Base-by-base conservation (phyloP, 257 asterid species). In the Rauvolfia tetraphylla region DNA sequence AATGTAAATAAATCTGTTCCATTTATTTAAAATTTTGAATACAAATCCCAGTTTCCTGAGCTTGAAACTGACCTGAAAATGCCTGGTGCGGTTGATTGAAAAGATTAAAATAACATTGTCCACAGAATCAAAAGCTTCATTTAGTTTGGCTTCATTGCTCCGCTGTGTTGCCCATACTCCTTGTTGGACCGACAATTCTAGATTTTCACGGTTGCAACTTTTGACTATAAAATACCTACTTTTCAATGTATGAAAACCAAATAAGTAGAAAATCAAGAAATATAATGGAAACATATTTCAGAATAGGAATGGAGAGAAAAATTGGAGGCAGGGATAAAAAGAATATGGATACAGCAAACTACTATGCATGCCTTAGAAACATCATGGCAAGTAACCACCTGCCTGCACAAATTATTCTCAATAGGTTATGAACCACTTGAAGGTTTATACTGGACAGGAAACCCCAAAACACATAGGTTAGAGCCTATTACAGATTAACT, bases 151-250 rank as follows among this genome's bases (percentile, higher is more conserved):
- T 77, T 95, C 99, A 81, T 95, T 95, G 93, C 97, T 92, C 83
- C 98, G 78, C 81, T 95, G 99, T 78, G 99, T 95, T 79, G 99
- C 99, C 99, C 99, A 92, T 70, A 92, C 95, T 82, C 99, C 99
- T 90, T 95, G 99, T 81, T 95, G 97, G 66, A 91, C 99, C 61
- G 98, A 95, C 78, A 95, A 89, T 75, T 92, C 98, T 86, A 95
- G 88, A 90, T 95, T 95, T 92, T 95, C 98, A n/a, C 89, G 88
- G 83, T 92, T 95, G 93, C 97, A 95, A 85, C 99, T 95, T 86
- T 95, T 95, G 84, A 95, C 98, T 75, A 95, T 95, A 81, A 95
- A 95, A 88, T 92, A 95, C 97, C 99, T 95, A 86, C 54, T 67
- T 34, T 18, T 80, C 84, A 76, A 85, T 79, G 82, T 59, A 79